Base-by-base conservation (phyloP, 2,329 filamentous ascomycete genomes). In the Fusarium sacchari region DNA sequence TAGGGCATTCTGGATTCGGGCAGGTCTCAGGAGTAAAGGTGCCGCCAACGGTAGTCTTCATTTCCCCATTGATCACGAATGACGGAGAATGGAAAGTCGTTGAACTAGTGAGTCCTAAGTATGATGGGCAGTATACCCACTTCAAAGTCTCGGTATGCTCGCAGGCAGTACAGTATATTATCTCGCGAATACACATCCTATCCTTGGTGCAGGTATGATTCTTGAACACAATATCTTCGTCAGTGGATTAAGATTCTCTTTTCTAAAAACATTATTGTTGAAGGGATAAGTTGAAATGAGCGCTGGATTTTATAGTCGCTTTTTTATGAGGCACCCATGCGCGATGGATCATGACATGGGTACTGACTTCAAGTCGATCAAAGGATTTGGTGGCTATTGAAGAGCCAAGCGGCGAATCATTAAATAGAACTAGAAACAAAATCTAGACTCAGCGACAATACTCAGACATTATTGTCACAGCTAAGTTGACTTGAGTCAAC, bases 381-480 rank as follows among this genome's bases (percentile, higher is more conserved):
- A n/a, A 17, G 5, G 7, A 1, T 7, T 11, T 39, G 4, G 6
- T 55, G 15, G 10, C 2, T 14, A 30, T 2, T 22, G 18, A 28
- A 17, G 11, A 5, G 0, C 8, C 7, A 11, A 5, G 3, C 7
- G 5, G 8, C 22, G n/a, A 26, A 12, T 52, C 5, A 10, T 9
- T 20, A 1, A 3, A 2, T 20, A 5, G 0, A 0, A 3, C 1
- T 2, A 12, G 18, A 12, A 11, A 14, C 6, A 24, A 4, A 20
- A 2, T 26, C 6, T 6, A 8, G 18, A 12, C 3, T 26, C 2
- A 11, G 3, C 20, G 13, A 36, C 22, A 22, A 7, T 6, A 17
- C 18, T 5, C 32, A 15, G 4, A 15, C 5, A 26, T 6, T 22
- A 15, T 15, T 5, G 2, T 5, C 2, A 10, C 3, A 24, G 12